phyloP scores from a whole-genome alignment of 768 basidiomycete species.

The Tricholoma sp. region DNA sequence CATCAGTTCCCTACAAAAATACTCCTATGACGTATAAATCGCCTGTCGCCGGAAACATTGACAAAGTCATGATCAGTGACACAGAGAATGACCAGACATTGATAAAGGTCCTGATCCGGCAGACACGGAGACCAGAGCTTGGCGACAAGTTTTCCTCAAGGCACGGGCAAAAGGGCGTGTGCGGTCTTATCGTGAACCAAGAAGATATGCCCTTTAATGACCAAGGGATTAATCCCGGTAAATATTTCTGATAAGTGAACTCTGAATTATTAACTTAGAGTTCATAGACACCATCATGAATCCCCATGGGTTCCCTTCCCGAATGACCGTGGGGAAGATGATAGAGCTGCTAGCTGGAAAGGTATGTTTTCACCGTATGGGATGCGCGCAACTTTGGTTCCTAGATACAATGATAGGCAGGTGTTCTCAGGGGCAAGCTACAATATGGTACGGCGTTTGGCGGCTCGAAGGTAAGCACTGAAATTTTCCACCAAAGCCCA shows the following conservation, averaged over 20 bases:
- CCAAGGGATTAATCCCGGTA: slow-evolving; percentile 90
- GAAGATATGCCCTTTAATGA: slow-evolving; percentile 99
- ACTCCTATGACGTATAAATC: slow-evolving; percentile 91
- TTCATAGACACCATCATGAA: slow-evolving; percentile 95
- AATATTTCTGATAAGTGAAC: slow-evolving; percentile 16
- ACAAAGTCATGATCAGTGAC: slow-evolving; percentile 97
- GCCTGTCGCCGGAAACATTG: slow-evolving; percentile 89
- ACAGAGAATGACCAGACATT: slow-evolving; percentile 95
- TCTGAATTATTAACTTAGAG: slow-evolving; percentile 4
- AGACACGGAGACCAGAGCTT: slow-evolving; percentile 92
- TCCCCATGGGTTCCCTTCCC: slow-evolving; percentile 98
- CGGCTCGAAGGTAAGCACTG: slow-evolving; percentile 75
- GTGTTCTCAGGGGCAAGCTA: slow-evolving; percentile 82
- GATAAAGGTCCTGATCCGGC: slow-evolving; percentile 95
- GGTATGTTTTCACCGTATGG: slow-evolving; percentile 32
- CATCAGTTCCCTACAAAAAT: slow-evolving; percentile 85
- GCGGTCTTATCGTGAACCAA: slow-evolving; percentile 97
- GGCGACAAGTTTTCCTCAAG: slow-evolving; percentile 98
- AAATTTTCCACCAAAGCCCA: background rate
- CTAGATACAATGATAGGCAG: slow-evolving; percentile 51
- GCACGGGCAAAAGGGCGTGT: slow-evolving; percentile 99
- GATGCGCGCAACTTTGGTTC: background rate
- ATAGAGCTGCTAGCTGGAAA: slow-evolving; percentile 96
- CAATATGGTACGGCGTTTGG: slow-evolving; percentile 97
- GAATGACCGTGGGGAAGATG: slow-evolving; percentile 99